A percentile compares a stretch with the other conserved stretches of the same genome.
phyloP scores from a whole-genome alignment of 768 basidiomycete species.

The Cystobasidium tubakii region DNA sequence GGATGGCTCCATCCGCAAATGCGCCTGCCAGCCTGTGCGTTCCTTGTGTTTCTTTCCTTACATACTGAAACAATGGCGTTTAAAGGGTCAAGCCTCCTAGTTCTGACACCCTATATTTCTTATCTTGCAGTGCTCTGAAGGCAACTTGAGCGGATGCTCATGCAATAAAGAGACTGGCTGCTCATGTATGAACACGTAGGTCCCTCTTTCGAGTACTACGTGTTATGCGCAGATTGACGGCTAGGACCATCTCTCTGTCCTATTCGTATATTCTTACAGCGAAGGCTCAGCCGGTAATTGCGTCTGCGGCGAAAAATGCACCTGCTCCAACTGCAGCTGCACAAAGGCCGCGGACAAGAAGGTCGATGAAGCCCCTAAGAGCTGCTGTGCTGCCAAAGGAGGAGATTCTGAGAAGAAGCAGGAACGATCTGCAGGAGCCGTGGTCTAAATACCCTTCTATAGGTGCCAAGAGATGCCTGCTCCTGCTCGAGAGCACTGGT shows the following conservation, averaged over 20 bases:
- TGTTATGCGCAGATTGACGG: too few relatives aligned
- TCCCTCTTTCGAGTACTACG: background rate
- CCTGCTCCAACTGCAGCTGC: constrained; percentile 20
- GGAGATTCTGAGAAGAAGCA: background rate
- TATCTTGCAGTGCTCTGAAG: constrained; percentile 8
- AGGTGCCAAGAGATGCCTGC: too few relatives aligned
- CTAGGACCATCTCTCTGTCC: too few relatives aligned
- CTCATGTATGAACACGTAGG: constrained; percentile 6
- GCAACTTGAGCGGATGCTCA: constrained; percentile 4
- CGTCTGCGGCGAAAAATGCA: constrained; percentile 15
- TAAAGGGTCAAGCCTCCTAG: background rate
- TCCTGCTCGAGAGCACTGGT: background rate
- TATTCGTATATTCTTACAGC: too few relatives aligned
- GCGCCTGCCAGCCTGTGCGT: constrained; percentile 18
- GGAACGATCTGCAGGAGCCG: constrained; percentile 12
- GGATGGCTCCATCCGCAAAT: constrained; percentile 15
- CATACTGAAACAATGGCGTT: background rate
- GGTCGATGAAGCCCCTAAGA: constrained; percentile 24
- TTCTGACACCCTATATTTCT: background rate
- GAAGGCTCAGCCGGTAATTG: constrained; percentile 9
- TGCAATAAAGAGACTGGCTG: constrained; percentile 30
- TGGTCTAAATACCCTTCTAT: background rate
- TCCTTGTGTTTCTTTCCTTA: too few relatives aligned
- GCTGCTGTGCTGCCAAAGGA: constrained; percentile 25
- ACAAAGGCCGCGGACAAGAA: background rate